Base-by-base conservation (phyloP, 257 asterid species). In the Nicotiana undulata region DNA sequence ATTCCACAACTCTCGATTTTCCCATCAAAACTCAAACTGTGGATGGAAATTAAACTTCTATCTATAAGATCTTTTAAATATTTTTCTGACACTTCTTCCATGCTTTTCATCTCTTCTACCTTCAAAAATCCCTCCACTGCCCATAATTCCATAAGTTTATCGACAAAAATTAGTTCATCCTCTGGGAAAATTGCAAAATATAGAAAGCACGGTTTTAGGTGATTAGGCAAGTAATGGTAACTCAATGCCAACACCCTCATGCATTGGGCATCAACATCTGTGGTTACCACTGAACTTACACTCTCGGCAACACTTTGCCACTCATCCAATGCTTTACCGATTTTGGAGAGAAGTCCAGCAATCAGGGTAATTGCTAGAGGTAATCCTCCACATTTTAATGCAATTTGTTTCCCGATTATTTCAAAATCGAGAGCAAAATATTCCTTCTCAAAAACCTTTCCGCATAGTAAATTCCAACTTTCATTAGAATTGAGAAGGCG, bases 51-150 rank as follows among this genome's bases (percentile, higher is more conserved):
- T 40, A 40, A 40, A 2, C 46, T 40, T 40, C 46, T 40, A 40
- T 40, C 46, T 7, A 40, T 40, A 40, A 40, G 46, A 40, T 40
- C 46, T 40, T 40, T 40, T 68, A 84, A 4, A 51, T 66, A 80
- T 37, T 18, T 40, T 56, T 65, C 67, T 40, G 80, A 84, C 1
- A 53, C 58, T 20, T 74, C 60, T 32, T 84, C 82, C 20, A 68
- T 26, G 8, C 55, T 32, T 17, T 22, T 4, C 10, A 24, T 34
- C 18, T 28, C 49, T 10, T 40, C 37, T 26, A 6, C 15, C 46
- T 46, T 18, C 15, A 84, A 15, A 46, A 84, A 84, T 20, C 84
- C 86, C 15, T 80, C 84, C 1, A 82, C 82, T 29, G 34, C 52
- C 79, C 81, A 77, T 12, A 82, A 78, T n/a, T 28, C 18, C 17